phyloP scores from a whole-genome alignment of 371 early-diverging fungal genomes.

The Mortierella sp. region DNA sequence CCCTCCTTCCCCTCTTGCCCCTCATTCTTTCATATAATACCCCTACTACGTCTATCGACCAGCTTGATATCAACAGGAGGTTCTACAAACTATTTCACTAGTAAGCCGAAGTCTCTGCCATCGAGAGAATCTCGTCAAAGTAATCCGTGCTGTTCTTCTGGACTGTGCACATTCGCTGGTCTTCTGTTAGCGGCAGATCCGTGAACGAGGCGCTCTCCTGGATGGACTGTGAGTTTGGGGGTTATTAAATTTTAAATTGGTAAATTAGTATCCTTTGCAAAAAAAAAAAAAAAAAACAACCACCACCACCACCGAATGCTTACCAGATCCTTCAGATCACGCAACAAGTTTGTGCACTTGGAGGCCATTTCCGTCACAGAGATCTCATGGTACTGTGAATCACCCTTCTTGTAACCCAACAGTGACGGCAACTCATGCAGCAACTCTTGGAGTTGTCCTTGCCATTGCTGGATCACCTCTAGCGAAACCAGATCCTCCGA shows the following conservation, averaged over 20 bases:
- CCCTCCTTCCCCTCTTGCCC: too few species aligned
- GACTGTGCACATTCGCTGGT: slow-evolving; percentile 31
- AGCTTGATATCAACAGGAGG: too few species aligned
- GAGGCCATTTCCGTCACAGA: slow-evolving; percentile 45
- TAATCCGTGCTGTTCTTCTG: slow-evolving; percentile 49
- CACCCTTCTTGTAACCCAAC: slow-evolving; percentile 1
- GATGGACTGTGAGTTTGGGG: slow-evolving; percentile 22
- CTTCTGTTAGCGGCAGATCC: slow-evolving; percentile 37
- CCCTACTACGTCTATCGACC: too few species aligned
- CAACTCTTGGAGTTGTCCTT: slow-evolving; percentile 19
- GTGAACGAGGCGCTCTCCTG: slow-evolving; percentile 23
- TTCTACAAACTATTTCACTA: slow-evolving; percentile 4
- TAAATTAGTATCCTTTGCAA: too few species aligned
- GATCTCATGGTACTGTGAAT: slow-evolving; percentile 12
- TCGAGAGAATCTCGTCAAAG: slow-evolving; percentile 44
- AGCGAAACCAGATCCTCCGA: slow-evolving; percentile 26
- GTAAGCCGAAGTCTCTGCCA: slow-evolving; percentile 32
- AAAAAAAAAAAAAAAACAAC: not conserved
- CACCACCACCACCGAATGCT: slow-evolving; percentile 5
- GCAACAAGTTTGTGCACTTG: slow-evolving; percentile 34
- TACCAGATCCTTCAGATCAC: slow-evolving; percentile 32
- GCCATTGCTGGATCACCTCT: slow-evolving; percentile 24
- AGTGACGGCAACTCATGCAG: slow-evolving; percentile 26
- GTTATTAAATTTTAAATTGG: slow-evolving; percentile 8
- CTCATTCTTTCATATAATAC: too few species aligned